Conservation (phyloP, 106 monocot species). For the Allium sativum region DNA sequence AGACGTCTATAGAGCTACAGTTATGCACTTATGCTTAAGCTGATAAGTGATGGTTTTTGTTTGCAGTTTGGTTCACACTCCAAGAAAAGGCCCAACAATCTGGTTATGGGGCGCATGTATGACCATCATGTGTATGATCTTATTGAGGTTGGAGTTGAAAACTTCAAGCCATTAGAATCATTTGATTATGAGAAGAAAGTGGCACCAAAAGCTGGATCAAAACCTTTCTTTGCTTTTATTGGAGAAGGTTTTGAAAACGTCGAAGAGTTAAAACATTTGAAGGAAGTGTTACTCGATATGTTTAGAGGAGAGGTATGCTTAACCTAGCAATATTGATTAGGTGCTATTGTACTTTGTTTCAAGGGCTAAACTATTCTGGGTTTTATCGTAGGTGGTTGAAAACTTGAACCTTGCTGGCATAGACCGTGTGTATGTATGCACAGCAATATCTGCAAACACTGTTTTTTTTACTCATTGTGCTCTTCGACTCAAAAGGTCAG, state of each 20-base stretch:
- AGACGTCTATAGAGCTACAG: no score
- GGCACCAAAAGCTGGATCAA: conserved; percentile 60
- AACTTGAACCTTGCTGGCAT: conserved; percentile 81
- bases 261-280: conserved; percentile 90
- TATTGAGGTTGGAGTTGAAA: conserved; percentile 91
- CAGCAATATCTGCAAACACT: conserved; percentile 57
- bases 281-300: conserved; percentile 88
- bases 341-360: neutral
- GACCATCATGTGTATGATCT: conserved; percentile 95
- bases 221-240: conserved; percentile 86
- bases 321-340: neutral
- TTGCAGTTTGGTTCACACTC: conserved; percentile 92
- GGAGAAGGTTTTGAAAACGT: conserved; percentile 82
- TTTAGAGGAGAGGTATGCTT: conserved; percentile 76
- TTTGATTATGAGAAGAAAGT: conserved; percentile 77
- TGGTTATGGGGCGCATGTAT: conserved; percentile 74
- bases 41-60: conserved; percentile 5
- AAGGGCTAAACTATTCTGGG: neutral
- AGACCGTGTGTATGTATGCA: conserved; percentile 71
- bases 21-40: no score
- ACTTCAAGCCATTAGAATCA: conserved; percentile 62
- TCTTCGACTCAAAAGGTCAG: conserved; percentile 78
- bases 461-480: conserved; percentile 74
- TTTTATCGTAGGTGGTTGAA: conserved; percentile 58
- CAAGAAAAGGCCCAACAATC: conserved; percentile 90